phyloP scores from a whole-genome alignment of 108 stramenopile species.

The Conticribra weissflogii region DNA sequence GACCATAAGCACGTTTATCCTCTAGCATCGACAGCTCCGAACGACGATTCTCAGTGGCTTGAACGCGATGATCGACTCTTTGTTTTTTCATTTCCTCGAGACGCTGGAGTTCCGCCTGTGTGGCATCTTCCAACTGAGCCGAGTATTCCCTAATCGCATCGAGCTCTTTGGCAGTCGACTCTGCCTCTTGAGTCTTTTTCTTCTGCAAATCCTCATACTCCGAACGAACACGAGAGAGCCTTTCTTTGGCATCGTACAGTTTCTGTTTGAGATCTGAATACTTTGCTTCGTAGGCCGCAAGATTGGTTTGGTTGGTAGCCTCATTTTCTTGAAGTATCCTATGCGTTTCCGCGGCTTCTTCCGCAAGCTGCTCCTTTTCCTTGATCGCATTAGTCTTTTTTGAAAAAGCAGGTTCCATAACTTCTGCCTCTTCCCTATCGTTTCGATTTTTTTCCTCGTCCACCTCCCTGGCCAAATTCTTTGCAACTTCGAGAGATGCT shows the following conservation, averaged over 20 bases:
- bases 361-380: slow-evolving; percentile 45
- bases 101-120: slow-evolving; percentile 31
- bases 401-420: slow-evolving; percentile 22
- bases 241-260: slow-evolving; percentile 23
- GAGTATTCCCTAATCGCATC: slow-evolving; percentile 28
- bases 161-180: slow-evolving; percentile 12
- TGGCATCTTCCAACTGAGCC: slow-evolving; percentile 40
- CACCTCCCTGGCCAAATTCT: slow-evolving; percentile 5
- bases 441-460: slow-evolving; percentile 28
- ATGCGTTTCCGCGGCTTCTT: slow-evolving; percentile 27
- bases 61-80: slow-evolving; percentile 26
- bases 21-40: slow-evolving; percentile 35
- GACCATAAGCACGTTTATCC: slow-evolving; percentile 19
- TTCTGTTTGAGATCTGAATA: neutral
- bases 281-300: slow-evolving; percentile 7
- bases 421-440: slow-evolving; percentile 25
- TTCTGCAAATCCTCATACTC: slow-evolving; percentile 23
- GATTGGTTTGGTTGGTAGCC: slow-evolving; percentile 7
- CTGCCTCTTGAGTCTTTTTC: slow-evolving; percentile 10
- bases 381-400: slow-evolving; percentile 44
- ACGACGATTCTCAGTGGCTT: slow-evolving; percentile 39
- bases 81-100: slow-evolving; percentile 37
- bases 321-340: slow-evolving; percentile 14
- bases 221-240: slow-evolving; percentile 12
- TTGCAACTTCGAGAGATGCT: slow-evolving; percentile 16